Evolutionary conservation across 768 basidiomycete genomes (phyloP), one percentile per base, ranked within the genome.

Genomic region (Tulasnella sp.): DNA sequence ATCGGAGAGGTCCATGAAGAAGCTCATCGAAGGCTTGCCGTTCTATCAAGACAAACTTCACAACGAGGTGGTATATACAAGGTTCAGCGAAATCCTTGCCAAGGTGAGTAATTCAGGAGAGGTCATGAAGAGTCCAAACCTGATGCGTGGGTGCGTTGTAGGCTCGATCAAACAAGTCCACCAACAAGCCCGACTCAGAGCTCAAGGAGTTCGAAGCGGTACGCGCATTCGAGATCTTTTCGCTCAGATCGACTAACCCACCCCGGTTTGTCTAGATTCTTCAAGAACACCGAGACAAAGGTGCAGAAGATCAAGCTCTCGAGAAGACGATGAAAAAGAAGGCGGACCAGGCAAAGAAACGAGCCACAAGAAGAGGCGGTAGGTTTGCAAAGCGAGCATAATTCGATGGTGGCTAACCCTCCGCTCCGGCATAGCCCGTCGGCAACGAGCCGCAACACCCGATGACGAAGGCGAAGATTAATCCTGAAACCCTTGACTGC

Each of bases 1-100:
- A 85, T 97, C 96, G 1, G 98, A 99, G 83, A 91, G 94, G 44
- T 97, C 96, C 0, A 91, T 98, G 83, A 98, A 98, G 90, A 98
- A 97, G 85, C 90, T 99, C 81, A 94, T 96, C 83, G 97, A 99
- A 82, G 96, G 91, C 1, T 85, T 99, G 37, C 95, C 93, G 72
- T 94, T 92, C 86, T 99, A 99, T 84, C 93, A 96, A 77, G 98
- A 99, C 88, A 99, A 99, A 86, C 87, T 99, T 58, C 95, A 97
- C 86, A 97, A 99, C 81, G 88, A 91, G 60, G 88, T 86, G 0
- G 97, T 99, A 7, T 98, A 89, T 85, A 89, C 88, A 42, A 88
- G 92, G 72, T 98, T 99, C 86, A 89, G 89, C 40, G 97, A 99
- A 84, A 98, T 99, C 80, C 89, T 99, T n/a, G 87, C 87, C 75